phyloP scores from a whole-genome alignment of 306 rosid genomes.

The Macrotyloma uniflorum region DNA sequence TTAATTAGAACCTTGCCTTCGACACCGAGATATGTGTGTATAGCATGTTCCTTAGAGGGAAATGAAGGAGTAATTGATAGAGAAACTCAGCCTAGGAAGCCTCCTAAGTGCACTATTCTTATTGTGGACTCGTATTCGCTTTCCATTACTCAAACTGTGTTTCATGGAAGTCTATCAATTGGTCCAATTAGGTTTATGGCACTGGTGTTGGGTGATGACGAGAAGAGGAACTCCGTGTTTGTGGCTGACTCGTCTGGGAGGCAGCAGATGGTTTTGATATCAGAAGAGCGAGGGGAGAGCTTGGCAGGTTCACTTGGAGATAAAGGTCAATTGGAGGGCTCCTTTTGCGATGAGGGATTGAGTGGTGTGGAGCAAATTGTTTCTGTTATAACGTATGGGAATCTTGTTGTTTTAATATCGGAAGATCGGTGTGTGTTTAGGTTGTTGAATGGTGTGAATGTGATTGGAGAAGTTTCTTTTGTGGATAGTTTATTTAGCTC shows the following conservation, averaged over 20 bases:
- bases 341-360: constrained; percentile 55
- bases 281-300: constrained; percentile 54
- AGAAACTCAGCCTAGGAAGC: constrained; percentile 64
- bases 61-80: constrained; percentile 53
- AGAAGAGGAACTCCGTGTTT: constrained; percentile 62
- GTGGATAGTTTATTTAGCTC: constrained; percentile 40
- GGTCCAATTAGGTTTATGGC: constrained; percentile 78
- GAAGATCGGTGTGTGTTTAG: constrained; percentile 65
- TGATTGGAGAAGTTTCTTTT: constrained; percentile 69
- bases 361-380: constrained; percentile 54
- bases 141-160: constrained; percentile 70
- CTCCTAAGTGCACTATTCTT: constrained; percentile 67
- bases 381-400: constrained; percentile 54
- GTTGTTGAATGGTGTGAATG: constrained; percentile 53
- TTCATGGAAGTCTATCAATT: constrained; percentile 83
- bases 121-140: constrained; percentile 80
- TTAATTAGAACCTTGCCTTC: constrained; percentile 68
- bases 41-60: constrained; percentile 79
- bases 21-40: constrained; percentile 75
- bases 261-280: constrained; percentile 59
- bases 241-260: constrained; percentile 78
- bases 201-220: constrained; percentile 55
- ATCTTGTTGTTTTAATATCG: constrained; percentile 57
- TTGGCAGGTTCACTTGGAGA: constrained; percentile 46
- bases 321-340: constrained; percentile 49